Evolutionary conservation across 768 basidiomycete species (phyloP).

Genomic region (Xerocomus brunneocitrinus): DNA sequence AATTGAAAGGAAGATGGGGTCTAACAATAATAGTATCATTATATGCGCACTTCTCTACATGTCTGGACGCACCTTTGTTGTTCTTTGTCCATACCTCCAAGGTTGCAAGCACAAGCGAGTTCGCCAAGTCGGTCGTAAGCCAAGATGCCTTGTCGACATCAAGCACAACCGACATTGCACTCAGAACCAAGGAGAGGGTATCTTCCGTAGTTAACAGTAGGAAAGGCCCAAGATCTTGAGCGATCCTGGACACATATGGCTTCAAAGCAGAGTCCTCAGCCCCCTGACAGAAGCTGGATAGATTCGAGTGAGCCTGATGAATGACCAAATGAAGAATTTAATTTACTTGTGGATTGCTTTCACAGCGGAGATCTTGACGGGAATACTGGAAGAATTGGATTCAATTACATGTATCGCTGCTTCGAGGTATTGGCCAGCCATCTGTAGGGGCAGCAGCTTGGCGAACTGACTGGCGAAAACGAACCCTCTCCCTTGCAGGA

Average conservation of each 20-base stretch:
- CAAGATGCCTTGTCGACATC: conserved; percentile 69
- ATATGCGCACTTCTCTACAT: background rate
- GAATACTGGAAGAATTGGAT: conserved; percentile 61
- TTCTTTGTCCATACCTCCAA: conserved; percentile 85
- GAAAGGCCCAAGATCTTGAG: conserved; percentile 81
- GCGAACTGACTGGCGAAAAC: conserved; percentile 92
- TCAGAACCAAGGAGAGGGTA: conserved; percentile 81
- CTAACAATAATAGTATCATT: conserved; percentile 36
- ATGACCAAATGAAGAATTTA: background rate
- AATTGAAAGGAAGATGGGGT: conserved; percentile 86
- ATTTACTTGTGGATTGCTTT: conserved; percentile 89
- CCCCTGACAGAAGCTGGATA: conserved; percentile 63
- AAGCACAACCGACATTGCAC: conserved; percentile 76
- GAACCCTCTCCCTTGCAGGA: conserved; percentile 92
- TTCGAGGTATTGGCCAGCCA: conserved; percentile 82
- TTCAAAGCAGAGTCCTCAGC: conserved; percentile 52
- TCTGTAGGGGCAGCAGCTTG: conserved; percentile 60
- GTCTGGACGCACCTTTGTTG: conserved; percentile 58
- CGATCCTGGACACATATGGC: conserved; percentile 68
- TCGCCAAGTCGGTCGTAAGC: conserved; percentile 64
- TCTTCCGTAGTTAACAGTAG: conserved; percentile 78
- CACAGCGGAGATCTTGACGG: conserved; percentile 91
- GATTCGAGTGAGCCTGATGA: conserved; percentile 5
- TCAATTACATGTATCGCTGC: conserved; percentile 86
- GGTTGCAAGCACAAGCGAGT: conserved; percentile 58